Evolutionary conservation across 768 basidiomycete genomes (phyloP), one percentile per base, ranked within the genome.

Genomic region (Brasilioporus rufonigricans): DNA sequence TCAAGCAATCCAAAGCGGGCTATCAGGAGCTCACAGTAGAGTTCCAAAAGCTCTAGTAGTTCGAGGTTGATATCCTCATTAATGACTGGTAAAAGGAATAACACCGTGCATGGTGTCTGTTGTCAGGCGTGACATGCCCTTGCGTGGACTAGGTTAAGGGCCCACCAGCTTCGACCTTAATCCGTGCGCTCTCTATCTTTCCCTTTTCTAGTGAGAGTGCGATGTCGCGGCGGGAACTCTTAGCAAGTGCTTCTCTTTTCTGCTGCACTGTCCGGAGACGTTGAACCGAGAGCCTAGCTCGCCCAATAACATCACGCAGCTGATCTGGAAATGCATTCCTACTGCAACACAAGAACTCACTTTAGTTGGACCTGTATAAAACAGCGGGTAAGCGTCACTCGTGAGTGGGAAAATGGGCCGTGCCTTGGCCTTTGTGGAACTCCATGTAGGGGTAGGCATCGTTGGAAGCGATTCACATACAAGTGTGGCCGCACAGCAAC

Each of bases 1-100:
- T 99, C 97, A 44, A 99, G 79, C 27, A 98, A 73, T 11, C 91
- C 90, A 64, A 98, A 98, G 44, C 97, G 82, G 10, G 96, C 92
- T 23, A 95, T 78, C 19, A 98, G 73, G n/a, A 96, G 81, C 66
- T 99, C 97, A 59, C 89, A 91, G 69, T 98, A 98, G 12, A 98
- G 80, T 74, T 98, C 95, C 26, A 99, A 76, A 6, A 98, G 76
- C 65, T 99, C 96, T 35, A 98, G 75, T 24, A 98, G 79, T 66
- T 98, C 95, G 43, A 92, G 75, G 65, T 91, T 80, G 43, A 92
- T 81, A 65, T 93, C 91, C 61, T 91, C 90, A 65, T 90, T 83
- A 65, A 93, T 93, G 51, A 93, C 88, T 87, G 60, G 13, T 36
- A 13, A 56, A 40, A 23, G 24, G 19, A 48, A 48, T 36, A 33